These are phyloP conservation scores for Yamadazyma taylorii DNA, from an alignment of 1,139 yeast genomes.

Conservation along the genomic window DNA sequence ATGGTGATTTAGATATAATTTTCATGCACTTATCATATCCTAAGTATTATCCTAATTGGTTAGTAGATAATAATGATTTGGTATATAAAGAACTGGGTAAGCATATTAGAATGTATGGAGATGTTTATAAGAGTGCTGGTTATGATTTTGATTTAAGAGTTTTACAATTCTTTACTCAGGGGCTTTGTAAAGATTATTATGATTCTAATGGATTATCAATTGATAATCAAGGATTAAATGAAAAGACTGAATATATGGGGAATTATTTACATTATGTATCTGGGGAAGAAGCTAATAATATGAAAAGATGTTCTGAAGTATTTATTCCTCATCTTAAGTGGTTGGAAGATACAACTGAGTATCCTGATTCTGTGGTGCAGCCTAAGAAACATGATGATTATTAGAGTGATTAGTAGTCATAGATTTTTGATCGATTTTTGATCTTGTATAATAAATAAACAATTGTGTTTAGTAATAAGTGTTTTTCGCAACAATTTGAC, in stretches of 20 bases:
- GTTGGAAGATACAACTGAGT: conserved; percentile 34
- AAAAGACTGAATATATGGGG: conserved; percentile 35
- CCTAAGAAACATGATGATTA: conserved; percentile 10
- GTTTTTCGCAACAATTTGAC: neutral
- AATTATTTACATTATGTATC: conserved; percentile 29
- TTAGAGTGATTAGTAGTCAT: too few species aligned
- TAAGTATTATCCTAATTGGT: conserved; percentile 54
- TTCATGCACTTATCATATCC: conserved; percentile 69
- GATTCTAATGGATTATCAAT: conserved; percentile 27
- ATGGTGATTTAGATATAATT: conserved; percentile 28
- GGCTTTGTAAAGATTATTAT: conserved; percentile 39
- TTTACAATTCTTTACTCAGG: conserved; percentile 38
- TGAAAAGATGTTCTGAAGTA: conserved; percentile 34
- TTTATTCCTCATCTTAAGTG: conserved; percentile 42
- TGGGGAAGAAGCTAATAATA: conserved; percentile 24
- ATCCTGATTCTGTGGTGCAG: conserved; percentile 14
- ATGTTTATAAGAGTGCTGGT: conserved; percentile 41
- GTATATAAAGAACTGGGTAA: conserved; percentile 33
- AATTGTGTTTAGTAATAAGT: too few species aligned
- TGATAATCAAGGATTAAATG: conserved; percentile 24
- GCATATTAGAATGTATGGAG: conserved; percentile 49
- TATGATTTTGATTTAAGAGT: conserved; percentile 55
- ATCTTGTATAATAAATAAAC: neutral
- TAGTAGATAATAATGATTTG: conserved; percentile 48
- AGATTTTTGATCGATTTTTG: too few species aligned